Conservation (phyloP, 495 filamentous ascomycete genomes). For the Diplogelasinospora grovesii region DNA sequence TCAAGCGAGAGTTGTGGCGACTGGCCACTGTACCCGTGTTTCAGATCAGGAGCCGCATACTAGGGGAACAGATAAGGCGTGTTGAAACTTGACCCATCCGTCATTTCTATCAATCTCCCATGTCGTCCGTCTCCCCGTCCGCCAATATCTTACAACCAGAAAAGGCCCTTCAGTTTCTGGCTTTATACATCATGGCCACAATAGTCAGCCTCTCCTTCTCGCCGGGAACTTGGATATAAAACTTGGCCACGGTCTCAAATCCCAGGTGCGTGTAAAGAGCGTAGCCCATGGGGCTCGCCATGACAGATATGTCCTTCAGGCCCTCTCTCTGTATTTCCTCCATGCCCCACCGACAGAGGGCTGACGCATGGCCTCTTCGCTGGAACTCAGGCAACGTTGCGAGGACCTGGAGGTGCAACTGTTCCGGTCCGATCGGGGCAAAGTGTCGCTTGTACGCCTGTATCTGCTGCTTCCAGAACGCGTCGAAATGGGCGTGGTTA, state of each 20-base stretch:
- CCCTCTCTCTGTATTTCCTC: conserved; percentile 14
- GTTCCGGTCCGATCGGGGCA: conserved; percentile 19
- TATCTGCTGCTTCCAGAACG: conserved; percentile 22
- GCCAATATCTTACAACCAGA: neutral
- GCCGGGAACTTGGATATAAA: conserved; percentile 24
- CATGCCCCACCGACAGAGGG: conserved; percentile 29
- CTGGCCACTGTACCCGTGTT: too few species aligned
- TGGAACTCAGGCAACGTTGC: conserved; percentile 27
- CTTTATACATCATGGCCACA: conserved; percentile 32
- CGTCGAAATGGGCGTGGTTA: conserved; percentile 25
- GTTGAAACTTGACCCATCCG: too few species aligned
- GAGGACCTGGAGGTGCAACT: conserved; percentile 32
- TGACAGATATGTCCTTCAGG: conserved; percentile 23
- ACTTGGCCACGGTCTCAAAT: conserved; percentile 14
- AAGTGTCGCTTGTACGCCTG: conserved; percentile 22
- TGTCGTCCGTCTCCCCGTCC: too few species aligned
- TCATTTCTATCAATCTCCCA: too few species aligned
- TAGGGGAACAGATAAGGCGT: too few species aligned
- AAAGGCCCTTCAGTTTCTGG: neutral
- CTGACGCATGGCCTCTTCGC: conserved; percentile 25
- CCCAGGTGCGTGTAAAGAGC: conserved; percentile 25
- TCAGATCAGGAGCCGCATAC: too few species aligned
- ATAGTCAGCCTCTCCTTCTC: conserved; percentile 25
- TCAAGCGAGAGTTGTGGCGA: too few species aligned
- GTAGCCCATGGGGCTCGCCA: conserved; percentile 35